Conservation (phyloP, 1,139 yeast genomes). For the Hansenula lynferdii region DNA sequence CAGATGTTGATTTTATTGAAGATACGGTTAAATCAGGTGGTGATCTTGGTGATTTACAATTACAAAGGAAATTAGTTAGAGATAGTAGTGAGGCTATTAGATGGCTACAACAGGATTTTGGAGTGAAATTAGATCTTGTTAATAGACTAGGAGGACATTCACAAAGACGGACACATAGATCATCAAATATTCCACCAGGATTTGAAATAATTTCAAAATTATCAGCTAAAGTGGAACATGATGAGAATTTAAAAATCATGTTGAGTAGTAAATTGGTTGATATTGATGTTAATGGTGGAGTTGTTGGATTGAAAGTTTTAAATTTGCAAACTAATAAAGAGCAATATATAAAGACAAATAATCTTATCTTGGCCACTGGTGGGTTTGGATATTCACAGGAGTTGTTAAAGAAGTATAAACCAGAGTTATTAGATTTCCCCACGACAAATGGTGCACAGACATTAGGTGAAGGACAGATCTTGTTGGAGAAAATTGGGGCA, state of each 20-base stretch:
- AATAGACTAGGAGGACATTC: conserved; percentile 75
- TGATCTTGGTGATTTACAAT: conserved; percentile 41
- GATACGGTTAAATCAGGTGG: conserved; percentile 62
- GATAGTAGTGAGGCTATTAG: conserved; percentile 59
- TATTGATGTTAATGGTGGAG: conserved; percentile 31
- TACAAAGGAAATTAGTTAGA: conserved; percentile 33
- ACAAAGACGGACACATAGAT: conserved; percentile 67
- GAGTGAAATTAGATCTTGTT: conserved; percentile 57
- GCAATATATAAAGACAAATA: conserved; percentile 25
- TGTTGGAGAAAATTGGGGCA: conserved; percentile 54
- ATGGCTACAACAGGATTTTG: conserved; percentile 66
- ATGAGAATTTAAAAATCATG: conserved; percentile 43
- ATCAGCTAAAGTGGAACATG: conserved; percentile 46
- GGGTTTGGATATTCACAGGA: conserved; percentile 47
- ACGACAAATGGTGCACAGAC: conserved; percentile 75
- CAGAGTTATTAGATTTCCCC: conserved; percentile 34
- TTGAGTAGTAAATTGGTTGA: conserved; percentile 55
- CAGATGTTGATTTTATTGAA: conserved; percentile 53
- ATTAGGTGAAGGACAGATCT: conserved; percentile 70
- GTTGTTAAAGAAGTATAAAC: conserved; percentile 40
- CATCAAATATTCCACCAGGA: conserved; percentile 62
- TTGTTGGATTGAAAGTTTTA: conserved; percentile 46
- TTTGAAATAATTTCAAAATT: conserved; percentile 69
- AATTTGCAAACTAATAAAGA: conserved; percentile 28
- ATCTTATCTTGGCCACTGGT: conserved; percentile 73